These are phyloP conservation scores for Malus fusca DNA, from an alignment of 306 rosid species.

Conservation along the genomic window DNA sequence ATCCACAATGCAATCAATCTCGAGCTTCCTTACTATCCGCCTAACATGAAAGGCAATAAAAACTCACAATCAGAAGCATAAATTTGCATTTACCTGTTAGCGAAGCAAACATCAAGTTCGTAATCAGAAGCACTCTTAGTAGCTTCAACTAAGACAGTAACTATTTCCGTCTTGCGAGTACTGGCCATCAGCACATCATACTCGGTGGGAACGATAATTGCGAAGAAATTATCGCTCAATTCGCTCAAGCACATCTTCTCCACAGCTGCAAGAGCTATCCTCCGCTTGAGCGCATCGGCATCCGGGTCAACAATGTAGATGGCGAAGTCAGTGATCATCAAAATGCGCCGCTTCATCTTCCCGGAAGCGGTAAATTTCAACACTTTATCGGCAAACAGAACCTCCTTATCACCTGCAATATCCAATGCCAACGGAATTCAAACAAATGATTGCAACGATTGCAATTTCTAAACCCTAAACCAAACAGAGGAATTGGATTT, in stretches of 20 bases:
- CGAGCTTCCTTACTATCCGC: neutral
- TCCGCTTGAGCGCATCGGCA: constrained; percentile 65
- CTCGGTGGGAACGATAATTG: constrained; percentile 62
- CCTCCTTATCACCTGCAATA: constrained; percentile 64
- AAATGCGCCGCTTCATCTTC: constrained; percentile 70
- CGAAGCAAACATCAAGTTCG: constrained; percentile 62
- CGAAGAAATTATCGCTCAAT: constrained; percentile 69
- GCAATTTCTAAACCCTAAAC: neutral
- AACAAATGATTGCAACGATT: neutral
- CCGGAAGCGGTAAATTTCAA: constrained; percentile 88
- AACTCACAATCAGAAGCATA: neutral
- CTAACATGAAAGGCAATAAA: neutral
- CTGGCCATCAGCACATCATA: constrained; percentile 87
- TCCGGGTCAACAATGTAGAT: constrained; percentile 74
- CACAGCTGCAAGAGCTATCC: constrained; percentile 81
- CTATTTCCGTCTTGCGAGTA: constrained; percentile 72
- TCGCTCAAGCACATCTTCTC: constrained; percentile 77
- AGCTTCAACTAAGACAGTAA: constrained; percentile 62
- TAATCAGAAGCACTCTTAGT: constrained; percentile 43
- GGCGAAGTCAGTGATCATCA: constrained; percentile 74
- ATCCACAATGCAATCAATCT: neutral
- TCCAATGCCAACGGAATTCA: neutral
- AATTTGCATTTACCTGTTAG: constrained; percentile 58
- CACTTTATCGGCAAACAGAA: constrained; percentile 80
- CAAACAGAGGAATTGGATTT: neutral